Conservation (phyloP, 441 rosid species). For the Gossypium trilobum region DNA sequence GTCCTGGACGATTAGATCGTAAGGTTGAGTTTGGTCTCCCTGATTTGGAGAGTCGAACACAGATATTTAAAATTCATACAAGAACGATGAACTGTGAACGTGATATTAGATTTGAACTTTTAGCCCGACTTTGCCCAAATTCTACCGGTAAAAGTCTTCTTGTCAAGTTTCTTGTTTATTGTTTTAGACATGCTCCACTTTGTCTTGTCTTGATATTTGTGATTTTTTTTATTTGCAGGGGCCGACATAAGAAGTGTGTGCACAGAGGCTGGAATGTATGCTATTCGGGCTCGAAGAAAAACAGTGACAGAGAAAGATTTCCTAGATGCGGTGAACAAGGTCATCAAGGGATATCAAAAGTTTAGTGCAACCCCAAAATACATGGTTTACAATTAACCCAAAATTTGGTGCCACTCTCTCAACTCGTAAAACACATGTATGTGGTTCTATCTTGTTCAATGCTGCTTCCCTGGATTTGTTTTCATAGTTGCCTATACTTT, state of each 20-base stretch:
- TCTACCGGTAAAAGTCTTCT: constrained; percentile 50
- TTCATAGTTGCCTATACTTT: not conserved
- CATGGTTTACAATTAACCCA: constrained; percentile 75
- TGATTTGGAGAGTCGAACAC: constrained; percentile 83
- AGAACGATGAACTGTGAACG: constrained; percentile 90
- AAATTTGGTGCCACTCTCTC: too few species aligned
- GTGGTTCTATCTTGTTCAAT: too few species aligned
- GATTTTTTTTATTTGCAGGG: constrained; percentile 34
- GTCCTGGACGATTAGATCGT: constrained; percentile 90
- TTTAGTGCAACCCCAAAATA: constrained; percentile 92
- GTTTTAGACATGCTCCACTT: not conserved
- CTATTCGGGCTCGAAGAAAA: constrained; percentile 83
- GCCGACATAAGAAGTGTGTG: constrained; percentile 93
- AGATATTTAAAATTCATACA: constrained; percentile 89
- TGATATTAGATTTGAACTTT: constrained; percentile 80
- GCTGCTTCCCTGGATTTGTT: not conserved
- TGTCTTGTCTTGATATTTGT: not conserved
- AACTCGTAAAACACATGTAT: not conserved
- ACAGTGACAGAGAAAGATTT: constrained; percentile 93
- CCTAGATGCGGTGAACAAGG: constrained; percentile 91
- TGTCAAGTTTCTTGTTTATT: not conserved
- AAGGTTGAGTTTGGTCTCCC: constrained; percentile 94
- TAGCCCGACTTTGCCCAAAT: constrained; percentile 91
- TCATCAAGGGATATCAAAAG: constrained; percentile 88
- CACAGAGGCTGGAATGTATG: constrained; percentile 95